These are phyloP conservation scores for Vitis riparia DNA, from an alignment of 164 flowering plant genomes.

Conservation along the genomic window DNA sequence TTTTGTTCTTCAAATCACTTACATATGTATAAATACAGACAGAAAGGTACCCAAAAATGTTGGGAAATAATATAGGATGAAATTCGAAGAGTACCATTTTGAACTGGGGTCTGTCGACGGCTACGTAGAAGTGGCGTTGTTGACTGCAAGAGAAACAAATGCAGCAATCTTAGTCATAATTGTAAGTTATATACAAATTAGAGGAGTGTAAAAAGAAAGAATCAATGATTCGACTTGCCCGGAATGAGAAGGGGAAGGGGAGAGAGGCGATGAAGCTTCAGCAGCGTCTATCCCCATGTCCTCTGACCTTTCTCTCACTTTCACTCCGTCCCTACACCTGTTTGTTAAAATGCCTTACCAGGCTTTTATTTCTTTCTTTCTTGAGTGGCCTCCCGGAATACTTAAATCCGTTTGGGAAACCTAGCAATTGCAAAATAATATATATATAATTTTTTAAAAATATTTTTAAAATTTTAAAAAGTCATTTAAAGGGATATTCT, in stretches of 20 bases:
- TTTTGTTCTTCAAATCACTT: no score
- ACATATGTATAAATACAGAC: no score
- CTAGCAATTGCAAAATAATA: no score
- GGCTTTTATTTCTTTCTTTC: no score
- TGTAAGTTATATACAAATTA: background rate
- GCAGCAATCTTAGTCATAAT: no score
- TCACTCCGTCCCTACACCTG: no score
- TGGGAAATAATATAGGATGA: background rate
- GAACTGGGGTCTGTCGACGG: constrained; percentile 85
- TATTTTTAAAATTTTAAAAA: no score
- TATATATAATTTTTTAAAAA: no score
- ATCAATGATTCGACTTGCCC: constrained; percentile 5
- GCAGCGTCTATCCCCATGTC: constrained; percentile 28
- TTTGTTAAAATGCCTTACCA: no score
- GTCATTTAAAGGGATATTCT: no score
- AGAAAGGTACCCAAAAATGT: background rate
- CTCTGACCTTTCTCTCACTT: background rate
- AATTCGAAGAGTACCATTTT: constrained; percentile 54
- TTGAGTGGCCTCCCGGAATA: no score
- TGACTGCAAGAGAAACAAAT: constrained; percentile 37
- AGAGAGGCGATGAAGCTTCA: constrained; percentile 26
- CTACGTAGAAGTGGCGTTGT: constrained; percentile 81
- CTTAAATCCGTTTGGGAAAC: no score
- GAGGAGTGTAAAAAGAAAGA: background rate
- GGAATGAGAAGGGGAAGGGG: constrained; percentile 17